Evolutionary conservation across 2,329 filamentous ascomycete genomes (phyloP).

Genomic region (Lecanoromycetidae sp.): DNA sequence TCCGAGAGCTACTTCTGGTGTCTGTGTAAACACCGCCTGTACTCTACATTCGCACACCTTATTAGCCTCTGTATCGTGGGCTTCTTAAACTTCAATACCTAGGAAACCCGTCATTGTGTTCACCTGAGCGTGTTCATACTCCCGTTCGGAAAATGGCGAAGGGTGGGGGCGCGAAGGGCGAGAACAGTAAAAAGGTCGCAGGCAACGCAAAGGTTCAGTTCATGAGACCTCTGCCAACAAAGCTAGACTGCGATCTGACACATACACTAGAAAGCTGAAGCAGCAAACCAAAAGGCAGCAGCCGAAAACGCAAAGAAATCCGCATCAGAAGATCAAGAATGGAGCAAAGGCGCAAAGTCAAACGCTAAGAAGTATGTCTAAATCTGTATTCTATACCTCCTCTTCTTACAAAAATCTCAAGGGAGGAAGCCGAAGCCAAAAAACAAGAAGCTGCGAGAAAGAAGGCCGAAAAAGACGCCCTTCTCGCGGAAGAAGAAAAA

Average conservation of each 20-base stretch:
- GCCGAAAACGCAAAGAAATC: constrained; percentile 54
- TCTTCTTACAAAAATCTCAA: constrained; percentile 28
- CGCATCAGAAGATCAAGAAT: constrained; percentile 60
- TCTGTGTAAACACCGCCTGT: too few species aligned
- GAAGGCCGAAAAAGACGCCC: constrained; percentile 82
- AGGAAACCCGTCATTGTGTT: too few species aligned
- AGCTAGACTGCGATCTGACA: neutral
- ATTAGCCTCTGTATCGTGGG: too few species aligned
- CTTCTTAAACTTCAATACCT: too few species aligned
- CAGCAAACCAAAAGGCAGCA: constrained; percentile 67
- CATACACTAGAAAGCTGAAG: constrained; percentile 66
- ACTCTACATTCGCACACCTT: too few species aligned
- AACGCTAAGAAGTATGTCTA: constrained; percentile 71
- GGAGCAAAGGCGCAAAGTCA: constrained; percentile 76
- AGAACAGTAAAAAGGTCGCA: constrained; percentile 77
- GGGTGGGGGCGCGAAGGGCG: too few species aligned
- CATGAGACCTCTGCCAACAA: constrained; percentile 16
- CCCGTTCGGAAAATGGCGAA: constrained; percentile 59
- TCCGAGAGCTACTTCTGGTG: too few species aligned
- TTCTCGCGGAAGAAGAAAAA: constrained; percentile 72
- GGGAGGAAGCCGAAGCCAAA: constrained; percentile 73
- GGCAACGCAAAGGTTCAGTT: constrained; percentile 55
- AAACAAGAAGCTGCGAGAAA: constrained; percentile 74
- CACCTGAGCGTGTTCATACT: neutral
- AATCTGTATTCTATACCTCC: too few species aligned